Evolutionary conservation across 2,329 filamentous ascomycete genomes (phyloP), one percentile per base, ranked within the genome.

Genomic region (Diplodia scrobiculata): DNA sequence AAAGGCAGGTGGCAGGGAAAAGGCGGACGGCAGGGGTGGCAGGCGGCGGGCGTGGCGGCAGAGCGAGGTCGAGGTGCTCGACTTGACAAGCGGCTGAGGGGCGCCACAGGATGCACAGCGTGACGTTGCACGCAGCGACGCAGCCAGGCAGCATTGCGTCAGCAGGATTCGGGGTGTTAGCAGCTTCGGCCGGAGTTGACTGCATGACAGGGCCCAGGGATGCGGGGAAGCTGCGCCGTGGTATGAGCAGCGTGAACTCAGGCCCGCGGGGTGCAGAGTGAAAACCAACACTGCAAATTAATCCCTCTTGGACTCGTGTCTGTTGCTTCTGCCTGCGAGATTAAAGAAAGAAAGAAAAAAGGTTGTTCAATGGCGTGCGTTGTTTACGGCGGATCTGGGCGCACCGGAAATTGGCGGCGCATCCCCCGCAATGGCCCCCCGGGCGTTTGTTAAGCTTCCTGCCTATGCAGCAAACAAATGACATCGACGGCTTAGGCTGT

Each of bases 31-130:
- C 45, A 50, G 34, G n/a, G n/a, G 13, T n/a, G 14, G 41, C 13
- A 74, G 72, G 64, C 73, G 71, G 17, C 74, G 70, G 48, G 71
- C 68, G 62, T 78, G 76, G 75, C 68, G 75, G 47, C 74, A 76
- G 65, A 78, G 76, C 32, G 72, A 75, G 52, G 71, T 78, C 47
- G 74, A 76, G 63, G 66, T 75, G 50, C 65, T 78, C 63, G 76
- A 78, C 70, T 58, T 78, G 64, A 75, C 65, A 5, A 59, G 5
- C 34, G 64, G n/a, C 5, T 66, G 14, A 52, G 27, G n/a, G 29
- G 14, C 11, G 32, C 25, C 38, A 25, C 29, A 36, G 58, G 27
- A 62, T 62, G 58, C 55, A 11, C 38, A n/a, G 38, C 38, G 55
- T 60, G 41, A 60, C 55, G 41, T 32, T 60, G 9, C 55, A 34